Evolutionary conservation across 352 stramenopile species (phyloP).

Genomic region (Globisporangium barbulae): DNA sequence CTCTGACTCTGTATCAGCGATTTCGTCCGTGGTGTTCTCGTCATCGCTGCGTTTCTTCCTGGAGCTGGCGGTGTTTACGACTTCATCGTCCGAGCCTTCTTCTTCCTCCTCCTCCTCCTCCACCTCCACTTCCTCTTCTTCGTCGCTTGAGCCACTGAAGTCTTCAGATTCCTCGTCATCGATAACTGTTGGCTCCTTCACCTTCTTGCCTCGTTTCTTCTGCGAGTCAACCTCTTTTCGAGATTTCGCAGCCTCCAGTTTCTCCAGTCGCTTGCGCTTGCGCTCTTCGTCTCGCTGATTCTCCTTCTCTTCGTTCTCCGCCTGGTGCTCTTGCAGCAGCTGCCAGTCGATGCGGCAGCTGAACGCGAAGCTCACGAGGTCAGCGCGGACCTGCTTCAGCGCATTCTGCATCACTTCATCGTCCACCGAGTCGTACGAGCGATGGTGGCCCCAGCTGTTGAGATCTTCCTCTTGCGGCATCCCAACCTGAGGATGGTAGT

Average conservation of each 20-base stretch:
- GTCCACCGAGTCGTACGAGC: conserved; percentile 93
- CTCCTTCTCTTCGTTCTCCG: conserved; percentile 74
- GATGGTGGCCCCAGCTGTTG: conserved; percentile 97
- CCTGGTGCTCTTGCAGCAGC: conserved; percentile 88
- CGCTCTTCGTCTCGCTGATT: conserved; percentile 68
- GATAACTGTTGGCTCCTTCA: conserved; percentile 37
- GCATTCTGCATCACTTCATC: conserved; percentile 96
- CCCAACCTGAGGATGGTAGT: conserved; percentile 79
- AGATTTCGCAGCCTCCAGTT: conserved; percentile 44
- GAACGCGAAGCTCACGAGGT: conserved; percentile 93
- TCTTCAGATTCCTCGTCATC: conserved; percentile 52
- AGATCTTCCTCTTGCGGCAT: conserved; percentile 98
- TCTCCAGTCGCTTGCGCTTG: conserved; percentile 69
- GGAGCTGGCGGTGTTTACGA: background rate
- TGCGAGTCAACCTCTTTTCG: conserved; percentile 18
- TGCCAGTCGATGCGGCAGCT: conserved; percentile 95
- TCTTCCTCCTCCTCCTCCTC: conserved; percentile 24
- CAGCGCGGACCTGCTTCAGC: conserved; percentile 41
- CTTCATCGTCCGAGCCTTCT: conserved; percentile 3
- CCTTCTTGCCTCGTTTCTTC: conserved; percentile 22
- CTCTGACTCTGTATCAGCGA: conserved; percentile 13
- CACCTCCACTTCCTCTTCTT: conserved; percentile 29
- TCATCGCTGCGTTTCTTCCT: conserved; percentile 27
- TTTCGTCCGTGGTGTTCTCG: conserved; percentile 22
- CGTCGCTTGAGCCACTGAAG: conserved; percentile 28